These are phyloP conservation scores for Mrakia hoshinonis DNA, from an alignment of 768 basidiomycete species.

Conservation along the genomic window DNA sequence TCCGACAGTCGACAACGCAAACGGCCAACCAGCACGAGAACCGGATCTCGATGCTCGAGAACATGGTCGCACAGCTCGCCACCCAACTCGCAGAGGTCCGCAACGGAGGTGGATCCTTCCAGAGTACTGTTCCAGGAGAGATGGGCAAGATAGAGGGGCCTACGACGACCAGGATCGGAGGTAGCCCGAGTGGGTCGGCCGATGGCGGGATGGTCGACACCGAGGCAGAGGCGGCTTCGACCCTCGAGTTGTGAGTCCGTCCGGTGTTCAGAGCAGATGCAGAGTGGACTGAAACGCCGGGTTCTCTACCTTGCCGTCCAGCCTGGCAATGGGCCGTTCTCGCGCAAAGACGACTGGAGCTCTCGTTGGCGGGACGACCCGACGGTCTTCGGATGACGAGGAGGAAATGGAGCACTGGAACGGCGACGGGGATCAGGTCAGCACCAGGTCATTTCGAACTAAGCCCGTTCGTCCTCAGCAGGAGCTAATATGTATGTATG, in stretches of 20 bases:
- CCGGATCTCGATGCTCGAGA: neutral
- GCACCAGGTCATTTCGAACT: neutral
- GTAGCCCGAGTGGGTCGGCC: neutral
- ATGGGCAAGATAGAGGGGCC: neutral
- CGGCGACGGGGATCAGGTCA: neutral
- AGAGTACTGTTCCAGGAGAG: too few species aligned
- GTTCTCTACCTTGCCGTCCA: neutral
- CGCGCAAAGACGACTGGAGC: constrained; percentile 21
- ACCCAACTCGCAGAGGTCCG: neutral
- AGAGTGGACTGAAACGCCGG: neutral
- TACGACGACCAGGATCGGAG: neutral
- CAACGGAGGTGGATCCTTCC: neutral
- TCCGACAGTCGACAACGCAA: neutral
- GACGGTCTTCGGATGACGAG: neutral
- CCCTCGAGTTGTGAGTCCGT: constrained; percentile 21
- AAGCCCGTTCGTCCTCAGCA: neutral
- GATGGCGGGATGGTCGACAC: neutral
- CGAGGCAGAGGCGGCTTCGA: constrained; percentile 23
- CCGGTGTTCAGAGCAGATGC: neutral
- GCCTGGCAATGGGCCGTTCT: constrained; percentile 24
- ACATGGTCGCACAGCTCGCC: neutral
- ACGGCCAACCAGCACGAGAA: neutral
- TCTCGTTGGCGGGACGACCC: neutral
- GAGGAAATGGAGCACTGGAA: constrained; percentile 13
- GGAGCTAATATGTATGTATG: neutral